Evolutionary conservation across 2,329 filamentous ascomycete genomes (phyloP), one percentile per base, ranked within the genome.

Genomic region (Ramichloridium luteum): DNA sequence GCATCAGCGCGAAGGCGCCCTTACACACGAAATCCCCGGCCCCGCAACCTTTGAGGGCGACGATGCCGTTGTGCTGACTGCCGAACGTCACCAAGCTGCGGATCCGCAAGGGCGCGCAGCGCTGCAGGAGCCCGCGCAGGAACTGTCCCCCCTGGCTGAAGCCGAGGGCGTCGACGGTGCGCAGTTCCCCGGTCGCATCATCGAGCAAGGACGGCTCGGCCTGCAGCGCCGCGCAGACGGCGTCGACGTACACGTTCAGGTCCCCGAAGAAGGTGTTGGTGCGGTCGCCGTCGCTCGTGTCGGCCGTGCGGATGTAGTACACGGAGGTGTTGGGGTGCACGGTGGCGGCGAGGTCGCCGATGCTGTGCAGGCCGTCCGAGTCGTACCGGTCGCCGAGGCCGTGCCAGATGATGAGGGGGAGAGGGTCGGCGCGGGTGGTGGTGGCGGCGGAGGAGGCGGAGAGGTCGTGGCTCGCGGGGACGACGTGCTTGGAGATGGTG

Each of bases 61-160:
- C 65, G 56, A 98, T 96, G 32, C 90, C 90, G 56, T 88, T 90
- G 61, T 94, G 86, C 62, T 92, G 86, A 50, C 76, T 80, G 41
- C 86, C 86, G 48, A 90, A 92, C 2, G 86, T 94, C 41, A 93
- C 71, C 22, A 94, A 70, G 53, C 73, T 86, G 43, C 74, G 71
- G 9, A 93, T 72, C 3, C 73, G 76, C 0, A 84, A 77, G 55
- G 85, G 90, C 55, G 86, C 88, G 66, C 90, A 98, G 26, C 83
- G 72, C 66, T 98, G 77, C 42, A 93, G 66, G 55, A 93, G 86
- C 14, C 71, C 90, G 37, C 90, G 77, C n/a, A 98, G 70, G 62
- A 98, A 94, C 56, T 93, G 83, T 1, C 90, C 90, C 41, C 90
- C 90, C 58, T 98, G 90, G 10, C 81, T 90, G 65, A 98, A 94